Percentiles rank a stretch among this genome's conserved stretches.
Conservation (phyloP, 1,139 yeast genomes). For the Petasospora rhodanensis region DNA sequence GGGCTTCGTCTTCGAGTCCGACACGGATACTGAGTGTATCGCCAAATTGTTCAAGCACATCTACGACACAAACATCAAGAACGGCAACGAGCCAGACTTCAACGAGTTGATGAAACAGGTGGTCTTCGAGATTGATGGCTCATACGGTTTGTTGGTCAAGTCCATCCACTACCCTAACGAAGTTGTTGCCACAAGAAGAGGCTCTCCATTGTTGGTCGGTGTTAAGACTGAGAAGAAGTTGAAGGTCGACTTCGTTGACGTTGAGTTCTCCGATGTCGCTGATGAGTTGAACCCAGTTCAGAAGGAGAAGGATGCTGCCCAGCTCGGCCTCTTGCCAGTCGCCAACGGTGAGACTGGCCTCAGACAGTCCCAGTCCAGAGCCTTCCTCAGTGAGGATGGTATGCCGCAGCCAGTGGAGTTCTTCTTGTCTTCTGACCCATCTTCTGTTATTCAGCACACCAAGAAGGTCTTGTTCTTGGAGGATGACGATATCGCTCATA, state of each 20-base stretch:
- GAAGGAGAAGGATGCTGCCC: slow-evolving; percentile 19
- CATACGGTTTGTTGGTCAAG: slow-evolving; percentile 92
- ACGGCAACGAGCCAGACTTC: slow-evolving; percentile 73
- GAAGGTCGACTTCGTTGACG: slow-evolving; percentile 97
- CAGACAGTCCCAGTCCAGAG: slow-evolving; percentile 90
- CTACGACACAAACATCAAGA: slow-evolving; percentile 71
- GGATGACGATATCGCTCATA: slow-evolving; percentile 98
- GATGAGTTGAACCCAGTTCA: slow-evolving; percentile 28
- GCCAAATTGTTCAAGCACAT: slow-evolving; percentile 92
- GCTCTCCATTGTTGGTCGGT: slow-evolving; percentile 95
- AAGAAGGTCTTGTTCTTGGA: slow-evolving; percentile 93
- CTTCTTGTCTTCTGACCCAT: slow-evolving; percentile 94
- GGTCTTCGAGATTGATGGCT: slow-evolving; percentile 90
- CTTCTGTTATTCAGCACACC: slow-evolving; percentile 97
- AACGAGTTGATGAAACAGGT: slow-evolving; percentile 92
- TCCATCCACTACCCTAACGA: slow-evolving; percentile 93
- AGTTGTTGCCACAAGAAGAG: slow-evolving; percentile 95
- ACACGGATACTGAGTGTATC: slow-evolving; percentile 97
- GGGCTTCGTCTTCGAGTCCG: slow-evolving; percentile 83
- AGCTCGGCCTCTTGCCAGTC: slow-evolving; percentile 22
- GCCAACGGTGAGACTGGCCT: slow-evolving; percentile 38
- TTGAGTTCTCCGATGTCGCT: slow-evolving; percentile 75
- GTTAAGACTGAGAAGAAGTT: slow-evolving; percentile 92
- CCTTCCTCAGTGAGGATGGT: slow-evolving; percentile 87
- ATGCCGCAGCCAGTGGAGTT: slow-evolving; percentile 93